Percentiles rank a stretch among this genome's conserved stretches.
phyloP scores from a whole-genome alignment of 2,329 filamentous ascomycete genomes.

The Colletotrichum tropicicola region DNA sequence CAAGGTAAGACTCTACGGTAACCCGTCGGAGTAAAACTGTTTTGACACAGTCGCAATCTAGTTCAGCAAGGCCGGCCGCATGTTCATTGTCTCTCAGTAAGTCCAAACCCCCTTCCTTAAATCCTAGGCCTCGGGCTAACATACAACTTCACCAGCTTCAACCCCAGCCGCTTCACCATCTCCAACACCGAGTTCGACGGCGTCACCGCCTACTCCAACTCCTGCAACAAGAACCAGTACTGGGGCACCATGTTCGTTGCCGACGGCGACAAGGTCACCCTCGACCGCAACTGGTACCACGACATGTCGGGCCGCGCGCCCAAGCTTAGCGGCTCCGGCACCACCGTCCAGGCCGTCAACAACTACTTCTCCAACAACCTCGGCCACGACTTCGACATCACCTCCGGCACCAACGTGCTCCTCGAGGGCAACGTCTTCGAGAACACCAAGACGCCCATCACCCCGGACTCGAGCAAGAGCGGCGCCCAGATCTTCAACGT shows the following conservation, averaged over 20 bases:
- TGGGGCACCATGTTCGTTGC: slow-evolving; percentile 53
- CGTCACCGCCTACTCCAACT: slow-evolving; percentile 48
- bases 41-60: background rate
- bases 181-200: slow-evolving; percentile 58
- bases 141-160: slow-evolving; percentile 3
- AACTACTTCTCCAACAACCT: slow-evolving; percentile 51
- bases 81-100: background rate
- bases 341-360: slow-evolving; percentile 47
- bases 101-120: background rate
- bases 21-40: background rate
- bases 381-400: slow-evolving; percentile 55
- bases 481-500: slow-evolving; percentile 36
- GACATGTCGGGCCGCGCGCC: slow-evolving; percentile 48
- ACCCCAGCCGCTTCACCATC: slow-evolving; percentile 47
- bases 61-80: background rate
- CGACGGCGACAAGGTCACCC: slow-evolving; percentile 48
- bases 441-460: slow-evolving; percentile 48
- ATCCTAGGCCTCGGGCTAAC: background rate
- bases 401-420: slow-evolving; percentile 39
- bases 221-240: slow-evolving; percentile 56
- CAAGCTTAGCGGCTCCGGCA: slow-evolving; percentile 34
- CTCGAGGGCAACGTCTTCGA: slow-evolving; percentile 56
- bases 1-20: slow-evolving; percentile 39
- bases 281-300: slow-evolving; percentile 54
- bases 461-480: slow-evolving; percentile 36